These are phyloP conservation scores for Arthrobotrys megalospora DNA, from an alignment of 2,329 filamentous ascomycete genomes.

Conservation along the genomic window DNA sequence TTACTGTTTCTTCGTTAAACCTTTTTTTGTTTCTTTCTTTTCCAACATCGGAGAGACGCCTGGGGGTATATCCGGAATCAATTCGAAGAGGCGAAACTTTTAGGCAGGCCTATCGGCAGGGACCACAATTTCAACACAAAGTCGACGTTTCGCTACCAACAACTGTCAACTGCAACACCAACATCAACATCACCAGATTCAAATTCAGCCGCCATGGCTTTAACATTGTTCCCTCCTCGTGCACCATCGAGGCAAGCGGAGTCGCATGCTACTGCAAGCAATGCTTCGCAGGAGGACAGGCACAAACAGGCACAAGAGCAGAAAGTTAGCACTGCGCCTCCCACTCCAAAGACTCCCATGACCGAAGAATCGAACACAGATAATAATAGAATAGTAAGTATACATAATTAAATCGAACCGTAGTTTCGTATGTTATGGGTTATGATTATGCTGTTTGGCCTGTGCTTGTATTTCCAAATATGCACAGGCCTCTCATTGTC, in stretches of 20 bases:
- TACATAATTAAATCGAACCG: conserved; percentile 3
- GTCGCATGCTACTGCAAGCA: conserved; percentile 32
- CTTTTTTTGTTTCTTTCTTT: conserved; percentile 21
- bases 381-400: conserved; percentile 58
- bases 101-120: conserved; percentile 47
- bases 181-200: conserved; percentile 20
- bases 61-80: conserved; percentile 46
- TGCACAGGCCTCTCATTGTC: neutral
- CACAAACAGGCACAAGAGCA: conserved; percentile 24
- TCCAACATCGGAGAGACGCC: conserved; percentile 24
- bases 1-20: conserved; percentile 18
- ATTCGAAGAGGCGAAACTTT: conserved; percentile 39
- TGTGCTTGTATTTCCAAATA: conserved; percentile 12
- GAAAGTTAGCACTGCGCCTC: conserved; percentile 29
- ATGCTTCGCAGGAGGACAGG: conserved; percentile 29
- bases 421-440: conserved; percentile 1
- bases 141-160: conserved; percentile 18
- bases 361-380: conserved; percentile 13
- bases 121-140: conserved; percentile 44
- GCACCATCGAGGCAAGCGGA: conserved; percentile 59
- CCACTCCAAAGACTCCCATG: conserved; percentile 31
- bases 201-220: conserved; percentile 46
- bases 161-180: conserved; percentile 26
- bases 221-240: conserved; percentile 59
- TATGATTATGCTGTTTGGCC: neutral